phyloP scores from a whole-genome alignment of 345 rosid species.

The Conringia planisiliqua region DNA sequence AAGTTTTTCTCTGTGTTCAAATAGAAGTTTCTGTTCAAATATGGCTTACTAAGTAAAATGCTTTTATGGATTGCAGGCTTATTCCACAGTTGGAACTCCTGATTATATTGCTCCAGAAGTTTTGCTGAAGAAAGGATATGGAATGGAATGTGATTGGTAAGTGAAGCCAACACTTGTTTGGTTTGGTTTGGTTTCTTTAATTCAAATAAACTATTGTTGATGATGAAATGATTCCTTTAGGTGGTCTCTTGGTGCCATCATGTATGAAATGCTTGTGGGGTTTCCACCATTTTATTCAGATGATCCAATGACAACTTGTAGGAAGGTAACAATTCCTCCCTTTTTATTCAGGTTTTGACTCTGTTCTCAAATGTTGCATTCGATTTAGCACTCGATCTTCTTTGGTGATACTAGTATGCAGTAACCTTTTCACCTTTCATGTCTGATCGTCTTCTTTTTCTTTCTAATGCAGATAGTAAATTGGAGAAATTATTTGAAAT shows the following conservation, averaged over 20 bases:
- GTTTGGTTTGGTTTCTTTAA: neutral
- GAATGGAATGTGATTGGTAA: conserved; percentile 98
- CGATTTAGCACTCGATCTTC: neutral
- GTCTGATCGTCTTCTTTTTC: neutral
- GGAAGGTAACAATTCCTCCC: conserved; percentile 56
- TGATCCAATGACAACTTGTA: conserved; percentile 97
- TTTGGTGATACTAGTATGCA: neutral
- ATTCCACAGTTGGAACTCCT: conserved; percentile 98
- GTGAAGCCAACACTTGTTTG: conserved; percentile 33
- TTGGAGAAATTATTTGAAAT: conserved; percentile 93
- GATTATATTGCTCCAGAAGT: conserved; percentile 98
- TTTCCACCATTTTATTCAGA: conserved; percentile 99
- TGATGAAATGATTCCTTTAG: conserved; percentile 36
- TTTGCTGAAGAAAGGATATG: conserved; percentile 92
- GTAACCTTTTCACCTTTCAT: neutral
- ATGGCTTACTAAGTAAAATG: neutral
- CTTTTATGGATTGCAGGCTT: conserved; percentile 58
- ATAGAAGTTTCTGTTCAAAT: neutral
- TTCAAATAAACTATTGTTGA: neutral
- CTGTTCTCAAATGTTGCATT: neutral
- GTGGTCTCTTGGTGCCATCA: conserved; percentile 99
- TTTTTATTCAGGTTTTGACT: neutral
- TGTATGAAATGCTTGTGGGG: conserved; percentile 99
- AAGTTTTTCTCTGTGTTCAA: neutral
- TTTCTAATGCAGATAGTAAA: conserved; percentile 70